These are phyloP conservation scores for Puccinia hordei DNA, from an alignment of 1,284 basidiomycete genomes.

Conservation along the genomic window DNA sequence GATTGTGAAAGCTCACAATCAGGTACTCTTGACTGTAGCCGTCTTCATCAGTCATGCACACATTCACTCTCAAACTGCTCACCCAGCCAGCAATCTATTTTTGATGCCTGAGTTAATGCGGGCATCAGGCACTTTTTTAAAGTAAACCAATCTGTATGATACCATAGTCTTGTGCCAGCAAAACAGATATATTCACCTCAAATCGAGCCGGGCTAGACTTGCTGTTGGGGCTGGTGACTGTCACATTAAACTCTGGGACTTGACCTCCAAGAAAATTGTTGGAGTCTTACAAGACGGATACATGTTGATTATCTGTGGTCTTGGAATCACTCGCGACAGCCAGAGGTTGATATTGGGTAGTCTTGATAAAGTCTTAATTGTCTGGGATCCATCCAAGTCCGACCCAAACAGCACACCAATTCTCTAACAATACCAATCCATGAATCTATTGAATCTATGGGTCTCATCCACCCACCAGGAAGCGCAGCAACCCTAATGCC, in stretches of 20 bases:
- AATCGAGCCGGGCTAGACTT: constrained; percentile 51
- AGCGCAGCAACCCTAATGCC: neutral
- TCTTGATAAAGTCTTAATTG: constrained; percentile 83
- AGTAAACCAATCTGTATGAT: too few relatives aligned
- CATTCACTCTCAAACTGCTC: constrained; percentile 80
- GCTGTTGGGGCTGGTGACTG: constrained; percentile 65
- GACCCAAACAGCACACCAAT: constrained; percentile 62
- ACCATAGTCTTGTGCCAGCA: too few relatives aligned
- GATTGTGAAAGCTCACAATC: constrained; percentile 74
- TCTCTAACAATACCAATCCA: constrained; percentile 81
- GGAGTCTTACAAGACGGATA: constrained; percentile 78
- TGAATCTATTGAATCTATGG: constrained; percentile 83
- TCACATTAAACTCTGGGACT: constrained; percentile 83
- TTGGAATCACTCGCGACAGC: constrained; percentile 80
- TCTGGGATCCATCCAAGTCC: constrained; percentile 73
- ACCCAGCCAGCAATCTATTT: constrained; percentile 86
- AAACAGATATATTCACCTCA: constrained; percentile 59
- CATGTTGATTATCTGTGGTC: constrained; percentile 81
- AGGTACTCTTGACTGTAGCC: constrained; percentile 87
- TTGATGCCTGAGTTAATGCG: too few relatives aligned
- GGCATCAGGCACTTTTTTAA: too few relatives aligned
- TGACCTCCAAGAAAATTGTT: constrained; percentile 65
- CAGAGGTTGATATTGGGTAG: constrained; percentile 84
- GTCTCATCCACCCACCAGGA: constrained; percentile 63
- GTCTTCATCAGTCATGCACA: constrained; percentile 97